These are phyloP conservation scores for Epichloe coenophiala DNA, from an alignment of 2,329 filamentous ascomycete species.

Conservation along the genomic window DNA sequence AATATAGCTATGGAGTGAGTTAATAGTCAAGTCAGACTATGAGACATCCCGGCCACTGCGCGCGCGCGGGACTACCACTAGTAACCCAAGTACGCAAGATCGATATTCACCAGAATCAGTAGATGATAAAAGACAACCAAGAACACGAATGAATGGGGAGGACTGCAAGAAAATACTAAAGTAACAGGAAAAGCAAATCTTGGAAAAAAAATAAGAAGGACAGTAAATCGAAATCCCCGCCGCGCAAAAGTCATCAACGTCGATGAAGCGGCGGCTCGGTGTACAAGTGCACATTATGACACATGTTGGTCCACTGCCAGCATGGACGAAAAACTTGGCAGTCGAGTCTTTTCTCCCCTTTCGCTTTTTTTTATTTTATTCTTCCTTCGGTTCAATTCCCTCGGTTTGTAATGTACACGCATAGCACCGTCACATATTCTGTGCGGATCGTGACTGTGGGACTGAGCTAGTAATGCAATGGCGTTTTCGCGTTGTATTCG, in stretches of 20 bases:
- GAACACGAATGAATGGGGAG: conserved; percentile 3
- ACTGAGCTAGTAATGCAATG: conserved; percentile 12
- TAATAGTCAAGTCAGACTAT: background rate
- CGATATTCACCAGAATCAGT: background rate
- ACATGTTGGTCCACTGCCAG: conserved; percentile 6
- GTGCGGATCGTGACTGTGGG: conserved; percentile 14
- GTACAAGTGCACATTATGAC: conserved; percentile 20
- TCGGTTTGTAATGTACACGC: conserved; percentile 22
- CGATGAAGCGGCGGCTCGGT: conserved; percentile 15
- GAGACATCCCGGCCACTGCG: background rate
- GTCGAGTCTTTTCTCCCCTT: conserved; percentile 6
- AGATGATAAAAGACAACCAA: background rate
- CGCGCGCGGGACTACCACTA: background rate
- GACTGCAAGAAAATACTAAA: conserved; percentile 8
- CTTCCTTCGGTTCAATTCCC: conserved; percentile 8
- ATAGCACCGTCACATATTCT: conserved; percentile 13
- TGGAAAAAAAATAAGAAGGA: conserved; percentile 6
- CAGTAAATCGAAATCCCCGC: conserved; percentile 11
- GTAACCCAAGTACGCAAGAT: background rate
- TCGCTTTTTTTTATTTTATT: background rate
- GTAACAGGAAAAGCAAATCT: conserved; percentile 6
- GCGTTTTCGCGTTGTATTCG: conserved; percentile 7
- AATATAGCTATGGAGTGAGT: background rate
- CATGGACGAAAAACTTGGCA: conserved; percentile 1
- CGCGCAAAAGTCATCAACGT: conserved; percentile 15